A percentile compares a stretch with the other conserved stretches of the same genome.
Conservation (phyloP, 345 rosid genomes). For the Heritiera fomes region DNA sequence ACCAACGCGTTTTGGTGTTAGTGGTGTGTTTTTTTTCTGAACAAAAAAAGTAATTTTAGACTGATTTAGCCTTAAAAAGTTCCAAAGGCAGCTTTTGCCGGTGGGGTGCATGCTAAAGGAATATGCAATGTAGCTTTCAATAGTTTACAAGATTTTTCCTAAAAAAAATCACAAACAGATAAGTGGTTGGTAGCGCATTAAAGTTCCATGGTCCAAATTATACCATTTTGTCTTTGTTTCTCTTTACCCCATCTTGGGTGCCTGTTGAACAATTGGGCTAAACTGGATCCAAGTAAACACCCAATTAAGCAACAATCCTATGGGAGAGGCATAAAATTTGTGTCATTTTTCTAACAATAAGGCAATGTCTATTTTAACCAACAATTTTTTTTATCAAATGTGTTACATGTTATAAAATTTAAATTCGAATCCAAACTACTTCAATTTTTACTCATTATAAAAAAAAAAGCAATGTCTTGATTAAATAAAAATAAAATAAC, state of each 20-base stretch:
- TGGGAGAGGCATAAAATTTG: too few relatives aligned
- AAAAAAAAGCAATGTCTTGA: too few relatives aligned
- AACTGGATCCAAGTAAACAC: neutral
- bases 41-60: neutral
- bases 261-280: neutral
- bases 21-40: too few relatives aligned
- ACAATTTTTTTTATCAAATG: too few relatives aligned
- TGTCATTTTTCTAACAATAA: too few relatives aligned
- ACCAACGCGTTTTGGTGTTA: too few relatives aligned
- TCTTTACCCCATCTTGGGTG: neutral
- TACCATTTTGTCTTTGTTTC: neutral
- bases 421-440: too few relatives aligned
- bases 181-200: conserved; percentile 12
- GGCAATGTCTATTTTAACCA: too few relatives aligned
- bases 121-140: conserved; percentile 19
- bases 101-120: neutral
- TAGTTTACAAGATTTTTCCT: conserved; percentile 1
- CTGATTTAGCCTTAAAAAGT: neutral
- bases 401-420: too few relatives aligned
- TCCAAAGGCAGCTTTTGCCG: neutral
- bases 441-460: too few relatives aligned
- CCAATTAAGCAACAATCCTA: neutral
- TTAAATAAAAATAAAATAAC: too few relatives aligned
- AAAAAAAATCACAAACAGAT: neutral
- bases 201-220: conserved; percentile 16